These are phyloP conservation scores for Diaporthe citriasiana DNA, from an alignment of 2,329 filamentous ascomycete species.

Conservation along the genomic window DNA sequence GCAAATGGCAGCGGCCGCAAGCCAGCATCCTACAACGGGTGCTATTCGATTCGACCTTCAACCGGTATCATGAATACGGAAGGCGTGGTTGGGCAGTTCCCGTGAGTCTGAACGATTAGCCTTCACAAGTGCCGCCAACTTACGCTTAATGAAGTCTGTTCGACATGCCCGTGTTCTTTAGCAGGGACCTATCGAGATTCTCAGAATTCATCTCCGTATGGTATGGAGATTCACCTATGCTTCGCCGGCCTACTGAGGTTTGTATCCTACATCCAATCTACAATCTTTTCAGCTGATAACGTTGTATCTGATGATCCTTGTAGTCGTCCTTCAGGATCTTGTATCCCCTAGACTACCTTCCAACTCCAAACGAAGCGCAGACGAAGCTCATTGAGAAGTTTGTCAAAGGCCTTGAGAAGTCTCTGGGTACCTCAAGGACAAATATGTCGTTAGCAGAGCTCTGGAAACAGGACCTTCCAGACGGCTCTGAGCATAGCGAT, in stretches of 20 bases:
- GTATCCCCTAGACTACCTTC: not conserved
- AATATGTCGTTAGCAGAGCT: not conserved
- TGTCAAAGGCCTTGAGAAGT: not conserved
- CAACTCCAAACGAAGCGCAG: not conserved
- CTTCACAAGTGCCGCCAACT: not conserved
- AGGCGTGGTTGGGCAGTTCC: not conserved
- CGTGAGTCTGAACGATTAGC: not conserved
- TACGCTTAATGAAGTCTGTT: not conserved
- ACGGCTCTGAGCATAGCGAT: not conserved
- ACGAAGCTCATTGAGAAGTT: not conserved
- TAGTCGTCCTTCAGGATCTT: not conserved
- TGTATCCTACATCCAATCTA: not conserved
- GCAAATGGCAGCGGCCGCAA: not conserved
- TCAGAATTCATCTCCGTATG: constrained; percentile 6
- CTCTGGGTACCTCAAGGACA: not conserved
- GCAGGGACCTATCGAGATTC: constrained; percentile 4
- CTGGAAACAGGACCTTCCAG: not conserved
- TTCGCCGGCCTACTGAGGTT: not conserved
- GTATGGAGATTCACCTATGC: constrained; percentile 5
- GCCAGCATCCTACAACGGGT: constrained; percentile 9
- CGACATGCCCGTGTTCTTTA: constrained; percentile 1
- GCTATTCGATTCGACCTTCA: constrained; percentile 5
- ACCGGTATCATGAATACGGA: constrained; percentile 16
- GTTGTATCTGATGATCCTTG: not conserved
- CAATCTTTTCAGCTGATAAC: too few species aligned